These are phyloP conservation scores for Tetrapisispora iriomotensis DNA, from an alignment of 805 yeast species.

Conservation along the genomic window DNA sequence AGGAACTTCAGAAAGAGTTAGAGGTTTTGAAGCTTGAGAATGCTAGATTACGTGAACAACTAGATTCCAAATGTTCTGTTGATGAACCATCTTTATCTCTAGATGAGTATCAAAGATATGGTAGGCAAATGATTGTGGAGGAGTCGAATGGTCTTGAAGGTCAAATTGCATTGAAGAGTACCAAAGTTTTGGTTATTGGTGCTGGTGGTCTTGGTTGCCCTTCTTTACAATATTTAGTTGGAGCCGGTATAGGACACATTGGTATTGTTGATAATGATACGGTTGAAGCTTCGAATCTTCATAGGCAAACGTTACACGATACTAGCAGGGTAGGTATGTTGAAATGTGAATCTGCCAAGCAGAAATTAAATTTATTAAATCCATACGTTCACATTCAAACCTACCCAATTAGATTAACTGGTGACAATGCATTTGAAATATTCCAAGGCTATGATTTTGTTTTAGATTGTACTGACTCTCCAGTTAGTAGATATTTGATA, in stretches of 20 bases:
- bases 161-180: constrained; percentile 48
- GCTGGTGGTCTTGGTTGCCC: constrained; percentile 98
- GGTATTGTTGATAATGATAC: constrained; percentile 83
- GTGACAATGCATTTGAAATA: constrained; percentile 53
- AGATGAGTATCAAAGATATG: constrained; percentile 76
- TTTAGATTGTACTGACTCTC: constrained; percentile 92
- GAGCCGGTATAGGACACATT: constrained; percentile 76
- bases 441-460: constrained; percentile 62
- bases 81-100: constrained; percentile 28
- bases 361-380: constrained; percentile 45
- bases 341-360: constrained; percentile 74
- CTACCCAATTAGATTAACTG: constrained; percentile 41
- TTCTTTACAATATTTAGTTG: constrained; percentile 71
- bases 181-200: constrained; percentile 72
- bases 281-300: constrained; percentile 80
- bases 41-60: constrained; percentile 12
- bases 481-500: constrained; percentile 74
- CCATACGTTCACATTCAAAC: constrained; percentile 53
- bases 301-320: constrained; percentile 78
- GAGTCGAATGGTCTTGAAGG: constrained; percentile 43
- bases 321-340: constrained; percentile 53
- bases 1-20: constrained; percentile 12
- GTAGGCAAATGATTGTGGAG: constrained; percentile 92
- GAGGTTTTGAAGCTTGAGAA: constrained; percentile 22
- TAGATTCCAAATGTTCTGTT: constrained; percentile 2